Base-by-base conservation (phyloP, 2,329 filamentous ascomycete species). In the Fusarium sublunatum region DNA sequence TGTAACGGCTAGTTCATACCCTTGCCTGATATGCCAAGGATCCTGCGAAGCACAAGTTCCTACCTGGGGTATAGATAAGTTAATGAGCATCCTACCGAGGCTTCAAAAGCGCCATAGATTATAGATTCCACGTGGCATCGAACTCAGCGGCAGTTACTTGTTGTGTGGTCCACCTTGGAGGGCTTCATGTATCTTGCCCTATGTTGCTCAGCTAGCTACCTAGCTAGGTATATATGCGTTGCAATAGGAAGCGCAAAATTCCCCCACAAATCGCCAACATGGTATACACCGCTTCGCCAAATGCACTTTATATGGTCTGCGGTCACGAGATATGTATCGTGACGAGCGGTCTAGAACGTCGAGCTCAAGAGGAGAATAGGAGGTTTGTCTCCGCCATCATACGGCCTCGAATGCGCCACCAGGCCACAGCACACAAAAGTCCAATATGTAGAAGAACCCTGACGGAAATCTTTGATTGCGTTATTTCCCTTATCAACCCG, bases 401-500 rank as follows among this genome's bases (percentile, higher is more conserved):
- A 38, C 38, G 53, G 54, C 60, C 31, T 36, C n/a, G 19, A 29
- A 11, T 22, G 35, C 24, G 40, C 35, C 34, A 43, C 40, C 26
- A 43, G 25, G 28, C 50, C 61, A 57, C 55, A 57, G 61, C 61
- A 64, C 36, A 53, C 44, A 56, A 49, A 64, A 51, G 26, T 15
- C 22, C 29, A 53, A 26, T 48, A 60, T 40, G 29, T 31, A 41
- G 47, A 43, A 48, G 55, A 51, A 55, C 61, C 61, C 28, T 48
- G 53, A 12, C 22, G 40, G n/a, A 53, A 65, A 65, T 62, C 52
- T 42, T 31, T 24, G 51, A 42, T 44, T 48, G 55, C 43, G 35
- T 61, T 64, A 65, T 64, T 65, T 58, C 61, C 57, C 51, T 61
- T 50, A 41, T 61, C 38, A n/a, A 28, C 26, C 19, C 32, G 61